Percentiles rank a stretch among this genome's conserved stretches.
Evolutionary conservation across 1,284 basidiomycete species (phyloP).

Genomic region (Tilletia indica): DNA sequence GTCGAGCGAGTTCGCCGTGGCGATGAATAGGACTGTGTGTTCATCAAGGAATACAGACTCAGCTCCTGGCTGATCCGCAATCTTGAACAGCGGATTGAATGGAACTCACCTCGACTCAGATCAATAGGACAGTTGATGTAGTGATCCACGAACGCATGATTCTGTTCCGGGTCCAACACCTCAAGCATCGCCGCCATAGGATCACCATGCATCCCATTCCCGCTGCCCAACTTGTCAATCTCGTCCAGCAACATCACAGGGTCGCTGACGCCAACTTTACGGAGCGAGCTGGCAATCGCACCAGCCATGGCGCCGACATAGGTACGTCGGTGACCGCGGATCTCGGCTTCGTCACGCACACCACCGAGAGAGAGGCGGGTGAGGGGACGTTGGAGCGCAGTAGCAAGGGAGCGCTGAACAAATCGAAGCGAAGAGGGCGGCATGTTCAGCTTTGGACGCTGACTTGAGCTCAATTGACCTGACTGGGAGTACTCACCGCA

Average conservation of each 20-base stretch:
- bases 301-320: slow-evolving; percentile 63
- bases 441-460: background rate
- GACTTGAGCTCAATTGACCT: background rate
- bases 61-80: background rate
- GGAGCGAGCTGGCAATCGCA: slow-evolving; percentile 61
- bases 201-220: slow-evolving; percentile 57
- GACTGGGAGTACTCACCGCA: slow-evolving; percentile 26
- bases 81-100: background rate
- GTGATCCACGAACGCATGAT: slow-evolving; percentile 58
- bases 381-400: slow-evolving; percentile 73
- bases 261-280: slow-evolving; percentile 57
- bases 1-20: slow-evolving; percentile 58
- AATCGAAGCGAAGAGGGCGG: slow-evolving; percentile 16
- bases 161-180: slow-evolving; percentile 59
- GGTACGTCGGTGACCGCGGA: slow-evolving; percentile 56
- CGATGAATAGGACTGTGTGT: slow-evolving; percentile 57
- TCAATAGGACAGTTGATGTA: slow-evolving; percentile 56
- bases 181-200: slow-evolving; percentile 59
- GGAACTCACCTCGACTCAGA: slow-evolving; percentile 29
- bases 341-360: slow-evolving; percentile 59
- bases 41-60: background rate
- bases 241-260: slow-evolving; percentile 59
- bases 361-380: slow-evolving; percentile 56
- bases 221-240: slow-evolving; percentile 58
- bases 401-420: slow-evolving; percentile 49